Evolutionary conservation across 2,329 filamentous ascomycete species (phyloP), one percentile per base, ranked within the genome.

Genomic region (Colletotrichum sidae): DNA sequence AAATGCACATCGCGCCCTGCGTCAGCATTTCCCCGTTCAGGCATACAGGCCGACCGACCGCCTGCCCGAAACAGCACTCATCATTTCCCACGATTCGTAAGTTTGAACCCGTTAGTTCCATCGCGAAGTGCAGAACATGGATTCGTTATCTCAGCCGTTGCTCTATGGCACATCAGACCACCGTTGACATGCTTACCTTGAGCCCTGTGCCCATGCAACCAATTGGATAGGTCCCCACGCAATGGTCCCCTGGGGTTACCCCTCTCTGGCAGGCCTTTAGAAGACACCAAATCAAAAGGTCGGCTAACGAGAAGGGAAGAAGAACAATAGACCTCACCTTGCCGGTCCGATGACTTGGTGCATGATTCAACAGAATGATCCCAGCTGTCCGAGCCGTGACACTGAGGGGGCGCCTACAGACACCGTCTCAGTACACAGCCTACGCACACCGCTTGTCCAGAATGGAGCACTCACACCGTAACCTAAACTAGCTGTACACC

Each of bases 381-480:
- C 15, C 12, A 49, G 45, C 45, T 17, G 17, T 17, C 45, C 13
- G 45, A 49, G 45, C 13, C 12, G 34, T 49, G 34, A 49, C 12
- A 49, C 45, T 49, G 17, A 49, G 45, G 45, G 13, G 45, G 45
- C 45, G 45, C 45, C 45, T 49, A 33, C 12, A 49, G 45, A 49
- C 17, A 49, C 45, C 45, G 45, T 33, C 17, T 33, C 17, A 49
- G 45, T 49, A 49, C 15, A 39, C 12, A 39, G 38, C 38, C 38
- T 39, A 39, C 38, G 38, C 38, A 39, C 38, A 39, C 38, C 38
- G 38, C 38, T 39, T 39, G 38, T 39, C 38, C 2, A 39, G 38
- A 39, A 12, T 39, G 38, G 38, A 39, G 38, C 12, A 39, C 38
- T 39, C 12, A 39, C 12, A 39, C 38, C 4, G 45, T 17, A 17